phyloP scores from a whole-genome alignment of 495 filamentous ascomycete genomes.

The Lineolata rhizophorae region DNA sequence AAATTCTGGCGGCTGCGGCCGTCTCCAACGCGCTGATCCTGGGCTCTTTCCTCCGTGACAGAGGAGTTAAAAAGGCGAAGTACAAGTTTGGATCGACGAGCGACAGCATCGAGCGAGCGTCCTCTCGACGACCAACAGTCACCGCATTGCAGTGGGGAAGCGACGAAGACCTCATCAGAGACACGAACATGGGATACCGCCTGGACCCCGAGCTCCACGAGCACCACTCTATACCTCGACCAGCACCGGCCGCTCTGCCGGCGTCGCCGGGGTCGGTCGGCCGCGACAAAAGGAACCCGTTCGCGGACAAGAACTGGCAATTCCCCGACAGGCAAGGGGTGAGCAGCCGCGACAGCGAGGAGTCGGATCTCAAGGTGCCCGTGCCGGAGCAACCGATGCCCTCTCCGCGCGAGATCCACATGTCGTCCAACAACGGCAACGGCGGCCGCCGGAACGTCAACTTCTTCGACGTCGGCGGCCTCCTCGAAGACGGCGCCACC shows the following conservation, averaged over 20 bases:
- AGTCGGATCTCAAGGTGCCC: slow-evolving; percentile 5
- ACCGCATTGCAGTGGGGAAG: slow-evolving; percentile 12
- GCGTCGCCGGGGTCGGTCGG: slow-evolving; percentile 5
- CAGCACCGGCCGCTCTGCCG: slow-evolving; percentile 10
- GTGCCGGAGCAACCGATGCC: slow-evolving; percentile 5
- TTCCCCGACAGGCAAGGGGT: slow-evolving; percentile 2
- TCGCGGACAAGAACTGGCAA: slow-evolving; percentile 5
- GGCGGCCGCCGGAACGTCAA: slow-evolving; percentile 7
- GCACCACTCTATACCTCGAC: slow-evolving; percentile 6
- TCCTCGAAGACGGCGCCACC: slow-evolving; percentile 12
- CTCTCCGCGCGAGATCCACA: slow-evolving; percentile 6
- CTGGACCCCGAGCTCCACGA: slow-evolving; percentile 13
- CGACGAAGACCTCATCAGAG: slow-evolving; percentile 20
- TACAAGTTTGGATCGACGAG: slow-evolving; percentile 14
- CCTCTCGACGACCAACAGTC: slow-evolving; percentile 14
- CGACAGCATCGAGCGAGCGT: slow-evolving; percentile 17
- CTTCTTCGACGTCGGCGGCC: slow-evolving; percentile 20
- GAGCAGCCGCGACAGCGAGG: slow-evolving; percentile 7
- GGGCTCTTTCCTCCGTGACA: slow-evolving; percentile 21
- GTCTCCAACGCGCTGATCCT: slow-evolving; percentile 21
- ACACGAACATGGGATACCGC: slow-evolving; percentile 14
- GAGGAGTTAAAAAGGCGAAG: slow-evolving; percentile 19
- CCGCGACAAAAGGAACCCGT: slow-evolving; percentile 1
- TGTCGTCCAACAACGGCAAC: slow-evolving; percentile 2
- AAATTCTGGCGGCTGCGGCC: slow-evolving; percentile 20